phyloP scores from a whole-genome alignment of 306 rosid species.

The Chamaecrista fasciculata region DNA sequence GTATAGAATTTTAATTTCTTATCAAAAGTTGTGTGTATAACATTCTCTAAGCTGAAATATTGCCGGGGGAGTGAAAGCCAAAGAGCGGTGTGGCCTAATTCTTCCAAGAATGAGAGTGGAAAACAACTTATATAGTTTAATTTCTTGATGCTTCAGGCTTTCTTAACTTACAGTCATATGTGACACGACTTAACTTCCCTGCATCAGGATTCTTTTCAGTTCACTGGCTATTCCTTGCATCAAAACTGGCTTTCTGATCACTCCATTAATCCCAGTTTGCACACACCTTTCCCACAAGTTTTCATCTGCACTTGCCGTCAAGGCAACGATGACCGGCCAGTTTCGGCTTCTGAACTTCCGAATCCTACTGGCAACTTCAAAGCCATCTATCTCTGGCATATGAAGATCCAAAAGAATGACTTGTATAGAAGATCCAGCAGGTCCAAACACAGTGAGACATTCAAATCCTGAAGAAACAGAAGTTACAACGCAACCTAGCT shows the following conservation, averaged over 20 bases:
- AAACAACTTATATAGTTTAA: constrained; percentile 22
- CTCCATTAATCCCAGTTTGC: constrained; percentile 80
- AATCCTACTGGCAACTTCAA: constrained; percentile 72
- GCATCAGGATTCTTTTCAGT: constrained; percentile 71
- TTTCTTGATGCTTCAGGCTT: constrained; percentile 26
- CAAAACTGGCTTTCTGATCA: constrained; percentile 77
- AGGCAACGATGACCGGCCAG: constrained; percentile 77
- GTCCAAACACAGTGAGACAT: constrained; percentile 68
- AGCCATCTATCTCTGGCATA: constrained; percentile 82
- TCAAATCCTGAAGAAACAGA: constrained; percentile 82
- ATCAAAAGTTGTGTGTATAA: constrained; percentile 47
- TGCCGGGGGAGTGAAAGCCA: constrained; percentile 32
- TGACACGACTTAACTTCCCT: constrained; percentile 58
- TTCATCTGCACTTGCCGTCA: constrained; percentile 70
- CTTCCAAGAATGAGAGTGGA: constrained; percentile 38
- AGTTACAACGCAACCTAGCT: constrained; percentile 80
- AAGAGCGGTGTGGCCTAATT: constrained; percentile 36
- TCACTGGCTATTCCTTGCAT: constrained; percentile 80
- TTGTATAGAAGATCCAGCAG: constrained; percentile 62
- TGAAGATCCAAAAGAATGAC: constrained; percentile 81
- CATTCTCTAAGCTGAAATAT: constrained; percentile 46
- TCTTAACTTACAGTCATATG: constrained; percentile 32
- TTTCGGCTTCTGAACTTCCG: constrained; percentile 75
- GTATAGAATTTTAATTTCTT: constrained; percentile 53
- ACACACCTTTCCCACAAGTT: constrained; percentile 81